Base-by-base conservation (phyloP, 75 land plant genomes). In the Adiantum capillusveneris region DNA sequence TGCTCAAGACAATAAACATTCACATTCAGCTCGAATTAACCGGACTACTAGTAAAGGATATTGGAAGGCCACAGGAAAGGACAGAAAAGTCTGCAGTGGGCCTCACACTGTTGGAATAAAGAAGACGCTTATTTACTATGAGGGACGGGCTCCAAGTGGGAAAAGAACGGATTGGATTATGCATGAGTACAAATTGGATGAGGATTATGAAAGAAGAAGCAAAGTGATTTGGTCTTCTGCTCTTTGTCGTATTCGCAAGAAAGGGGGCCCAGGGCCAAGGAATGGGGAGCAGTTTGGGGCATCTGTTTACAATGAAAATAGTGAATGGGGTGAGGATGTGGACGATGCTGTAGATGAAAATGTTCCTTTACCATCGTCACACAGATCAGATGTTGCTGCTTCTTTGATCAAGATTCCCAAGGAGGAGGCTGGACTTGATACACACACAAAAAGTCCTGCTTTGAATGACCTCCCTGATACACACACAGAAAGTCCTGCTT, bases 11-110 rank as follows among this genome's bases (percentile, higher is more conserved):
- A 67, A 60, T 64, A 75, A 72, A 56, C 75, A 80, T 54, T 75
- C 77, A 0, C 72, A 71, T 52, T 70, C 80, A 34, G 49, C 67
- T 22, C 64, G 75, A 36, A 73, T 71, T 36, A 80, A 80, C 29
- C 37, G 85, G 29, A 67, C 82, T 16, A 82, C 85, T 17, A 19
- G 34, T 11, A 21, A 57, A 59, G 85, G 85, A 11, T 79, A 77
- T 55, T 82, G 85, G 85, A 82, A 82, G 31, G 79, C 85, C 11
- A 82, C 85, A 19, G 85, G 85, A 53, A 79, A 70, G 34, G 85
- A 82, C 31, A 56, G 72, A 5, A 12, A 50, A 11, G 51, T 83
- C 14, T 59, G 27, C 6, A 67, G 64, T 20, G 55, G 27, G 6
- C 63, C 71, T 0, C 57, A 64, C 12, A 37, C 18, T 1, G 65